Evolutionary conservation across 768 basidiomycete genomes (phyloP).

Genomic region (Tremella yokohamensis): DNA sequence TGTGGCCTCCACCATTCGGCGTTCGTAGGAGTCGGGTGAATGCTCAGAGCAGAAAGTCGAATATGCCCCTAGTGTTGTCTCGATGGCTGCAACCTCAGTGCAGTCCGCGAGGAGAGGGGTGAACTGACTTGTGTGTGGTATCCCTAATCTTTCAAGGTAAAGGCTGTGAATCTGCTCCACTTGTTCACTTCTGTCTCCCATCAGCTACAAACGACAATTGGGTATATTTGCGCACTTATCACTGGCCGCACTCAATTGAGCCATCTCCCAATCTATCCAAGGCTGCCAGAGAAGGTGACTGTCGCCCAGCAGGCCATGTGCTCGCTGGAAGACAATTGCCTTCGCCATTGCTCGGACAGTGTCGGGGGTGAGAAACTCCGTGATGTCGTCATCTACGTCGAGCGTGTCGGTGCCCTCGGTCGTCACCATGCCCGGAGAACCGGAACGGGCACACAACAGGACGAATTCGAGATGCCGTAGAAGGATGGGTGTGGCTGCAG

Average conservation of each 20-base stretch:
- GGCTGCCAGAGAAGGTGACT: conserved; percentile 37
- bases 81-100: conserved; percentile 58
- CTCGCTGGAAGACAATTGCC: conserved; percentile 12
- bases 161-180: conserved; percentile 25
- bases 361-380: conserved; percentile 74
- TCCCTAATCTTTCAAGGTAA: conserved; percentile 28
- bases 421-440: not conserved
- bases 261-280: conserved; percentile 40
- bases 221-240: not conserved
- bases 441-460: conserved; percentile 10
- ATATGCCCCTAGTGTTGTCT: conserved; percentile 77
- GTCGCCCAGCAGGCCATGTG: conserved; percentile 18
- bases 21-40: conserved; percentile 72
- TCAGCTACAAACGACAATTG: not conserved
- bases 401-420: not conserved
- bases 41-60: conserved; percentile 82
- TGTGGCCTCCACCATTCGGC: conserved; percentile 70
- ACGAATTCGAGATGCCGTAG: conserved; percentile 34
- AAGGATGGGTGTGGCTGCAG: conserved; percentile 23
- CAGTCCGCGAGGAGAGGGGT: not conserved
- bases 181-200: conserved; percentile 1
- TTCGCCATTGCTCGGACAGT: conserved; percentile 25
- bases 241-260: not conserved
- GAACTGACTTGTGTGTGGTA: conserved; percentile 31
- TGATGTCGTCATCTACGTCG: conserved; percentile 63